Evolutionary conservation across 345 rosid species (phyloP), one percentile per base, ranked within the genome.

Genomic region (Populus simonii): DNA sequence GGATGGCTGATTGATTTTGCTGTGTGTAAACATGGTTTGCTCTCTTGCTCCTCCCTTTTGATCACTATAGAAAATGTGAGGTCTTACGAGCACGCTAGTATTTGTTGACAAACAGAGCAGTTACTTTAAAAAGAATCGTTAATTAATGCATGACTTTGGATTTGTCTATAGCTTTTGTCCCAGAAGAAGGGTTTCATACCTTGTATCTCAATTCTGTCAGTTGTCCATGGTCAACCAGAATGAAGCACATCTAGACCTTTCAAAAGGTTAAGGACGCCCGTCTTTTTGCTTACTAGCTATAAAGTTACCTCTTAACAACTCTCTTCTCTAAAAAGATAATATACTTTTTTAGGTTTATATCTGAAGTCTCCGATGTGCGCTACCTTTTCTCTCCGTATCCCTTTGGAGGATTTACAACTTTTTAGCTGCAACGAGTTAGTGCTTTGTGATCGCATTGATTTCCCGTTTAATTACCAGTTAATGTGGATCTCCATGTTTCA

Each of bases 291-390:
- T 66, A 33, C 76, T 65, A 36, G 73, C 78, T n/a, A 73, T 2
- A 79, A 79, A 76, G 72, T 79, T 70, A 36, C 66, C 85, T 53
- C 75, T 36, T 74, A 13, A 2, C 68, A 27, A 66, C 23, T 6
- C 13, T 67, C 35, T 8, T 31, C 5, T 17, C 70, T 47, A 70
- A 43, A 43, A 65, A 17, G 39, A 80, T 57, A 69, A 16, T 45
- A 35, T 27, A 39, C 57, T n/a, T 49, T 33, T 39, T 33, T 18
- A 36, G 66, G 53, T 43, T 35, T 66, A 16, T 70, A 74, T 45
- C 41, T 66, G 33, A 55, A 79, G 79, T 70, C 72, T 66, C 76
- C 68, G 76, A 76, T 39, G 25, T 55, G 83, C 62, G 6, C 23
- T 18, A 35, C 41, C 70, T 74, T 57, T 68, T 71, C 53, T 12